Conservation (phyloP, 2,329 filamentous ascomycete genomes). For the Chalaropsis ovoidea region DNA sequence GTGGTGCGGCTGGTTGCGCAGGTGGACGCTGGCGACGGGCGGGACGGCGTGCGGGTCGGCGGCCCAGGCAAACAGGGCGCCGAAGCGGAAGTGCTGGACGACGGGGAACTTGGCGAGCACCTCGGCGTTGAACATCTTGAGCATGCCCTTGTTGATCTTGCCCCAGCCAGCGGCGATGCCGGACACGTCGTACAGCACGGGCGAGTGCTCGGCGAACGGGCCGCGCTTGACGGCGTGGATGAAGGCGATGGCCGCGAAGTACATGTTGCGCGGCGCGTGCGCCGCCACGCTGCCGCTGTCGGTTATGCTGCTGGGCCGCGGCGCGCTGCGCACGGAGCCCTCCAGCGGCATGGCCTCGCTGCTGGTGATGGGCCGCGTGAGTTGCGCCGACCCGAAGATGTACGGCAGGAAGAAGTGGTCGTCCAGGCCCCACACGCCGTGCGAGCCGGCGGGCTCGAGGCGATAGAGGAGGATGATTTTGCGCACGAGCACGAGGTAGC, state of each 20-base stretch:
- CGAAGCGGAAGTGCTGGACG: slow-evolving; percentile 89
- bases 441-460: slow-evolving; percentile 87
- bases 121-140: slow-evolving; percentile 98
- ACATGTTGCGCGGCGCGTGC: slow-evolving; percentile 64
- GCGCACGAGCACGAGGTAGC: slow-evolving; percentile 71
- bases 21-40: slow-evolving; percentile 45
- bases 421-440: slow-evolving; percentile 97
- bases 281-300: slow-evolving; percentile 55
- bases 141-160: slow-evolving; percentile 95
- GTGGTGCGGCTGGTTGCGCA: slow-evolving; percentile 43
- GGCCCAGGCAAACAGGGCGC: slow-evolving; percentile 70
- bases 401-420: slow-evolving; percentile 93
- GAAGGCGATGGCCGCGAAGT: slow-evolving; percentile 91
- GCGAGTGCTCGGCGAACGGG: slow-evolving; percentile 95
- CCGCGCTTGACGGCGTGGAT: slow-evolving; percentile 95
- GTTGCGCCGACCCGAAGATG: slow-evolving; percentile 87
- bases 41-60: slow-evolving; percentile 49
- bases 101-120: slow-evolving; percentile 95
- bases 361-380: slow-evolving; percentile 60
- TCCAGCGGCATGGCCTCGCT: slow-evolving; percentile 58
- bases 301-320: slow-evolving; percentile 59
- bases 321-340: slow-evolving; percentile 62
- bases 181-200: slow-evolving; percentile 87
- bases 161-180: slow-evolving; percentile 90
- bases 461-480: slow-evolving; percentile 82